Evolutionary conservation across 2,329 filamentous ascomycete genomes (phyloP), one percentile per base, ranked within the genome.

Genomic region (Pseudogymnoascus sp.): DNA sequence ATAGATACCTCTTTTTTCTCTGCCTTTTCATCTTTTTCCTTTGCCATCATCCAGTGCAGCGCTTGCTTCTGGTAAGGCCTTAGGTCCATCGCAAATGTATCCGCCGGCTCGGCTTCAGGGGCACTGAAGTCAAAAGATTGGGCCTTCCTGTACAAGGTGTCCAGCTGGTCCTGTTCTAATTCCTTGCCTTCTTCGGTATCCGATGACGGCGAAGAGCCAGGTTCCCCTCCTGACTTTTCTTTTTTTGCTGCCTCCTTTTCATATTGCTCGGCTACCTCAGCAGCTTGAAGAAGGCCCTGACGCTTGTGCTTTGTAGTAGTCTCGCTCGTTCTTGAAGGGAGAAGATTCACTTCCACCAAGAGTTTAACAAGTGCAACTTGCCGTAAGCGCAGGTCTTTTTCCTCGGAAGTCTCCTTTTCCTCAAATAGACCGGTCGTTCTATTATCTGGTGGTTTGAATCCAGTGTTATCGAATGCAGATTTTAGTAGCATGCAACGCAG

Each of bases 41-140:
- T 97, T 3, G 87, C 83, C 66, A 97, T 81, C 92, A 99, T 97
- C 95, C 95, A 99, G 72, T 97, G 82, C 5, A 99, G 77, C 0
- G 95, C 92, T 75, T 99, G 95, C 72, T 92, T 96, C 74, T 99
- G 95, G 69, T 99, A 99, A 61, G 91, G 91, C 2, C 95, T 87
- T 28, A 99, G 79, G 38, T 87, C 82, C 86, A 99, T 87, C 5
- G 82, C 82, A 74, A 99, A 99, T 0, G 87, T 91, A 7, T 88
- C 81, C 5, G 89, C 86, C 8, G 95, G 93, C 69, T 96, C 88
- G 8, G 91, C 88, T 73, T 91, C 88, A 1, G 93, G 93, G 0
- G 93, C 97, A 72, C 86, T 85, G 72, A 99, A 97, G 74, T 99
- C 95, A 70, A 97, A 97, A 0, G 91, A 93, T 72, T 99, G 95